Percentiles rank a stretch among this genome's conserved stretches.
Evolutionary conservation across 805 yeast genomes (phyloP).

Genomic region (Schizosaccharomyces osmophilus): DNA sequence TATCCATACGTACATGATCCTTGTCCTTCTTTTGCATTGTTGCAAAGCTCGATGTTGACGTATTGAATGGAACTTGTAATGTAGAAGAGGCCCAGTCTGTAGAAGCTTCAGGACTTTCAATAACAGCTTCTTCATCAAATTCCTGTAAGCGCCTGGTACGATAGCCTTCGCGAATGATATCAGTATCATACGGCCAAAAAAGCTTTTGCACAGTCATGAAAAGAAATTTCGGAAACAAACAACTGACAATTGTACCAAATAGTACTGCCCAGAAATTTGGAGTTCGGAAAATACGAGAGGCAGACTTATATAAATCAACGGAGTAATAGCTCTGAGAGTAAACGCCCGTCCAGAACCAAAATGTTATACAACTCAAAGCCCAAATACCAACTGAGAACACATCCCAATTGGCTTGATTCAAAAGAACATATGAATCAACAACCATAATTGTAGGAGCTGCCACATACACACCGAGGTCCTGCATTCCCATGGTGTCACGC

Average conservation of each 20-base stretch:
- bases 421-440: conserved; percentile 38
- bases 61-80: neutral
- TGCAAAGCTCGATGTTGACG: neutral
- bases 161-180: conserved; percentile 34
- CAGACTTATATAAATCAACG: conserved; percentile 39
- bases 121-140: neutral
- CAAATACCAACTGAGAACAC: conserved; percentile 33
- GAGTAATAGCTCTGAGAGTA: conserved; percentile 35
- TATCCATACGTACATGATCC: neutral
- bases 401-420: conserved; percentile 60
- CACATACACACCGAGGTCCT: conserved; percentile 43
- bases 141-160: neutral
- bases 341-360: conserved; percentile 59
- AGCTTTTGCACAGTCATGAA: conserved; percentile 26
- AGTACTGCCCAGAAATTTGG: conserved; percentile 40
- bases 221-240: conserved; percentile 37
- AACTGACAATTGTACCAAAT: conserved; percentile 28
- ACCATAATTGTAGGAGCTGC: conserved; percentile 37
- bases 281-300: conserved; percentile 36
- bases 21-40: neutral
- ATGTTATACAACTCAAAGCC: conserved; percentile 29
- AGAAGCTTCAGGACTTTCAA: neutral
- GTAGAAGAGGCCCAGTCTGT: neutral
- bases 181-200: conserved; percentile 41
- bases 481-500: conserved; percentile 34